Conservation (phyloP, 371 early-diverging fungal genomes). For the Lichtheimia ramosa region DNA sequence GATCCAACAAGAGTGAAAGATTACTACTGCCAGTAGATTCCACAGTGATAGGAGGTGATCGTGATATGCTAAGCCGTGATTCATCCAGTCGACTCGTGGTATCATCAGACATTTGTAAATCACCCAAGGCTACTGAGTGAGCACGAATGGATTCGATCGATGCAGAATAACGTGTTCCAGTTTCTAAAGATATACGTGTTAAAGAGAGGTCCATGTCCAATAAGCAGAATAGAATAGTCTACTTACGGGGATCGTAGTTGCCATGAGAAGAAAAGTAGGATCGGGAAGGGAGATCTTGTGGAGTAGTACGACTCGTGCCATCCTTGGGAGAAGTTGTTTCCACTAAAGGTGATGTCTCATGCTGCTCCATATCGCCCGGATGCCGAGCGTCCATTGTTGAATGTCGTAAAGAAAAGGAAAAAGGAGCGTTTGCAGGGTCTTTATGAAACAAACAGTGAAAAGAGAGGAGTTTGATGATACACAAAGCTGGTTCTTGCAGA, state of each 20-base stretch:
- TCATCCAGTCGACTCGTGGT: not conserved
- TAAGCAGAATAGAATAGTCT: no score
- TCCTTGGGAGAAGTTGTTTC: no score
- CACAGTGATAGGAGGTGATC: not conserved
- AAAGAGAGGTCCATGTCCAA: not conserved
- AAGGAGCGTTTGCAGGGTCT: no score
- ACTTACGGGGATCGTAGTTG: conserved; percentile 29
- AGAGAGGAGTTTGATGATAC: no score
- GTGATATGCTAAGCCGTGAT: not conserved
- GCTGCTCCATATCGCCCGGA: no score
- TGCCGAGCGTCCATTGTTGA: no score
- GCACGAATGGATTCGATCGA: conserved; percentile 57
- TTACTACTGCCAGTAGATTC: conserved; percentile 6
- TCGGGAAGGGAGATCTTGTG: conserved; percentile 44
- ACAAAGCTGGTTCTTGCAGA: no score
- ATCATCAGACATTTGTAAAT: conserved; percentile 25
- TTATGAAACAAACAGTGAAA: no score
- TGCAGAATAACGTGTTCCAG: conserved; percentile 37
- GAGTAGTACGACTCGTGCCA: conserved; percentile 3
- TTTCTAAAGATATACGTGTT: conserved; percentile 8
- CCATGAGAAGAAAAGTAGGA: conserved; percentile 49
- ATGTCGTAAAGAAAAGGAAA: no score
- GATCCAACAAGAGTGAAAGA: conserved; percentile 9
- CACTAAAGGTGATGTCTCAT: no score
- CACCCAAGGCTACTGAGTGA: conserved; percentile 55